phyloP scores from a whole-genome alignment of 257 asterid species.

The Nicotiana undulata region DNA sequence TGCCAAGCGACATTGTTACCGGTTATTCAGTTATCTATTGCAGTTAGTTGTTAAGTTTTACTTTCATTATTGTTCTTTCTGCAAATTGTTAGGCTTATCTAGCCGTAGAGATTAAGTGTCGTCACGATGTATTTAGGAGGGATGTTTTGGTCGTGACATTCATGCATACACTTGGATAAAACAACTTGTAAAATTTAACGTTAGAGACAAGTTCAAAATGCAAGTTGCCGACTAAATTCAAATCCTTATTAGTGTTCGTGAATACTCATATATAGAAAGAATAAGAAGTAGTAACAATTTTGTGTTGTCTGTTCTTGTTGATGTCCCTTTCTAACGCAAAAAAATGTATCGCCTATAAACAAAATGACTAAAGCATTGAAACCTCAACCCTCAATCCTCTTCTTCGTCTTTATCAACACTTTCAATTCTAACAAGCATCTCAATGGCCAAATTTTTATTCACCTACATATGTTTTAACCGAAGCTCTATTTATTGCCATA shows the following conservation, averaged over 20 bases:
- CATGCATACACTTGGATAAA: background rate
- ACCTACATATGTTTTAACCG: background rate
- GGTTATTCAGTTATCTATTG: too few species aligned
- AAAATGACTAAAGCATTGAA: background rate
- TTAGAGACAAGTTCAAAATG: background rate
- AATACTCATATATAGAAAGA: background rate
- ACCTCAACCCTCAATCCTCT: background rate
- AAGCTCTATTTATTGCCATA: background rate
- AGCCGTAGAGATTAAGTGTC: too few species aligned
- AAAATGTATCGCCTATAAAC: background rate
- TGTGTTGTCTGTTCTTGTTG: background rate
- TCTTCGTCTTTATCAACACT: background rate
- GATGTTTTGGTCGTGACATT: too few species aligned
- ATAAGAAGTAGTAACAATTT: background rate
- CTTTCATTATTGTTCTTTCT: too few species aligned
- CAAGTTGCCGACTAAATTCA: too few species aligned
- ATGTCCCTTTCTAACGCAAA: background rate
- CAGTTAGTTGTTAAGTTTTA: too few species aligned
- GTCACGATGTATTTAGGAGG: too few species aligned
- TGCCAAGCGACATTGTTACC: too few species aligned
- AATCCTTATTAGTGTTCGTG: background rate
- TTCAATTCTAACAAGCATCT: background rate
- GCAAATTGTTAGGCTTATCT: too few species aligned
- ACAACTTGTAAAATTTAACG: background rate
- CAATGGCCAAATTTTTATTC: background rate